A percentile compares a stretch with the other conserved stretches of the same genome.
Conservation (phyloP, 345 rosid genomes). For the Populus ilicifolia region DNA sequence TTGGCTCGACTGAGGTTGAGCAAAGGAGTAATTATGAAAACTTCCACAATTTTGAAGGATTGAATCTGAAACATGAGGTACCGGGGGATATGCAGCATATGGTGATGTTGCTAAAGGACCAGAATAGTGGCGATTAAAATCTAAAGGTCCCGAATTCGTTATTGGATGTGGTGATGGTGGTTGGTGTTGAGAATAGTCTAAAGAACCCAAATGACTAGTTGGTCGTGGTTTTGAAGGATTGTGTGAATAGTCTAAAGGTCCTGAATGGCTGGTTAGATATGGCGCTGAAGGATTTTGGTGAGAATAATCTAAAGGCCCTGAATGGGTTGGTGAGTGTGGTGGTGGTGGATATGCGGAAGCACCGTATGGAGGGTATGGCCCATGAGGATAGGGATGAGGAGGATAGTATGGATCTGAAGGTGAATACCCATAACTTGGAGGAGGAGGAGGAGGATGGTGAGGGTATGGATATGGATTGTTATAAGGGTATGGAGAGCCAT, state of each 20-base stretch:
- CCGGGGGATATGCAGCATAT: slow-evolving; percentile 20
- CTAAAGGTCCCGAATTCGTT: slow-evolving; percentile 39
- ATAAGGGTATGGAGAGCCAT: slow-evolving; percentile 38
- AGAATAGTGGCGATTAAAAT: slow-evolving; percentile 33
- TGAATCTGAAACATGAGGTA: slow-evolving; percentile 31
- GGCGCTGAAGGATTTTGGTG: background rate
- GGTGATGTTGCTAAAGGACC: slow-evolving; percentile 35
- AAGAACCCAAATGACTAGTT: slow-evolving; percentile 13
- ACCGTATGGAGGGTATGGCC: slow-evolving; percentile 14
- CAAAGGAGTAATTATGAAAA: slow-evolving; percentile 41
- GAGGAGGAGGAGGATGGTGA: slow-evolving; percentile 22
- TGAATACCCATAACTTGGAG: slow-evolving; percentile 41
- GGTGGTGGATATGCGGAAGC: background rate
- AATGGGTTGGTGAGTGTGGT: slow-evolving; percentile 19
- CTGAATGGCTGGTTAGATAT: slow-evolving; percentile 4
- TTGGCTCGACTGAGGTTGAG: slow-evolving; percentile 34
- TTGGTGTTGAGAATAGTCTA: slow-evolving; percentile 7
- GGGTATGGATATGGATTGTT: slow-evolving; percentile 45
- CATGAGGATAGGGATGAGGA: slow-evolving; percentile 28
- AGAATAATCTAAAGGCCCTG: slow-evolving; percentile 5
- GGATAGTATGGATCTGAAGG: slow-evolving; percentile 49
- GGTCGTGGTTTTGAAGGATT: slow-evolving; percentile 5
- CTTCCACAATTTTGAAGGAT: slow-evolving; percentile 41
- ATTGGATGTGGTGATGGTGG: slow-evolving; percentile 24
- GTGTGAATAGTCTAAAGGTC: background rate